These are phyloP conservation scores for Oehlia diaphana DNA, from an alignment of 192 early-diverging fungal species.

Conservation along the genomic window DNA sequence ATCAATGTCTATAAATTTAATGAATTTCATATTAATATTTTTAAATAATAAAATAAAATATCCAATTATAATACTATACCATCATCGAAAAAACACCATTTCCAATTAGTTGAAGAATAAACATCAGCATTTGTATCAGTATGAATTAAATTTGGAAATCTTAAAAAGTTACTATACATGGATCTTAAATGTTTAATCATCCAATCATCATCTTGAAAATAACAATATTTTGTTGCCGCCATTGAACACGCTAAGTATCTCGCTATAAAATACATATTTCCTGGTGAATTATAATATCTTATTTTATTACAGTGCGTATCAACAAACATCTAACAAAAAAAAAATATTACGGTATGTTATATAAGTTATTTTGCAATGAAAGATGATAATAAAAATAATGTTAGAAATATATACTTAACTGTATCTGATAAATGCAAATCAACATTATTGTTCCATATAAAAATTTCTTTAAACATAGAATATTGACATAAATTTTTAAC, in stretches of 20 bases:
- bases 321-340: conserved; percentile 42
- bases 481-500: conserved; percentile 53
- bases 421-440: conserved; percentile 43
- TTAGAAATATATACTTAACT: conserved; percentile 32
- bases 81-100: conserved; percentile 57
- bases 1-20: conserved; percentile 36
- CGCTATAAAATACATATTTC: conserved; percentile 50
- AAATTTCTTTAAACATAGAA: conserved; percentile 55
- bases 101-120: conserved; percentile 52
- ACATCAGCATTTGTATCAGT: conserved; percentile 52
- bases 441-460: conserved; percentile 59
- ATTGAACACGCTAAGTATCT: conserved; percentile 58
- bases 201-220: conserved; percentile 62
- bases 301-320: conserved; percentile 42
- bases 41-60: not conserved
- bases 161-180: conserved; percentile 59
- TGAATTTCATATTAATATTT: not conserved
- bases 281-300: conserved; percentile 48
- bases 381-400: not conserved
- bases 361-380: not conserved
- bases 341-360: too few species aligned
- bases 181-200: conserved; percentile 44
- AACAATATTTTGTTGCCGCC: conserved; percentile 57
- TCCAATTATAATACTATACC: conserved; percentile 34
- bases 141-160: conserved; percentile 53